Percentiles rank a stretch among this genome's conserved stretches.
phyloP scores from a whole-genome alignment of 306 rosid species.

The Malus domestica region ASM211411v1 NC_041790.1:30110501-30111000 shows the following conservation, averaged over 20 bases:
- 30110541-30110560: constrained; percentile 29
- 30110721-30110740: not conserved
- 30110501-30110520: not conserved
- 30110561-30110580: constrained; percentile 28
- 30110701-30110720: not conserved
- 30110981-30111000: constrained; percentile 34
- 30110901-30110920: constrained; percentile 24
- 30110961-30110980: constrained; percentile 23
- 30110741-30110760: constrained; percentile 14
- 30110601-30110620: constrained; percentile 28
- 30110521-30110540: constrained; percentile 13
- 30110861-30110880: constrained; percentile 12
- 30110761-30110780: constrained; percentile 35
- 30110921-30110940: constrained; percentile 28
- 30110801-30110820: constrained; percentile 28
- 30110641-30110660: constrained; percentile 16
- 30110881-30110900: constrained; percentile 2
- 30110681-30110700: not conserved
- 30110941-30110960: constrained; percentile 37
- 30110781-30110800: constrained; percentile 35
- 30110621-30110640: constrained; percentile 25
- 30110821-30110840: constrained; percentile 34
- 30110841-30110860: constrained; percentile 24
- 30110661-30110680: constrained; percentile 22
- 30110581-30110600: constrained; percentile 17